Evolutionary conservation across 192 early-diverging fungal species (phyloP).

Genomic region (Mortierella hygrophila): DNA sequence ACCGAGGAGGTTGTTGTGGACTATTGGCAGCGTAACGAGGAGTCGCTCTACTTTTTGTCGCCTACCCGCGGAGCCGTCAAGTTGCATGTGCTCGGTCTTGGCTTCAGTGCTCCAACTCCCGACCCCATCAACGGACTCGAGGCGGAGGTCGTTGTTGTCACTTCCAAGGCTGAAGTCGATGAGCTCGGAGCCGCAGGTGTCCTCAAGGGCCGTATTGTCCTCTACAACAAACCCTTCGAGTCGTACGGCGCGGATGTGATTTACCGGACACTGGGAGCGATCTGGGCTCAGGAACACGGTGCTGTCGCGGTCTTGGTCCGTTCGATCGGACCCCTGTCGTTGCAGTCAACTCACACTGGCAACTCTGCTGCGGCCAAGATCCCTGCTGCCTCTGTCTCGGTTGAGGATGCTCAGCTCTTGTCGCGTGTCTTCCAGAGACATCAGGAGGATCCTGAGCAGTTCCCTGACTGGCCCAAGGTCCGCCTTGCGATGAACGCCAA

Average conservation of each 20-base stretch:
- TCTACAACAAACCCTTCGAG: slow-evolving; percentile 62
- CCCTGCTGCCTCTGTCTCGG: slow-evolving; percentile 67
- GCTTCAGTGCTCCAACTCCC: slow-evolving; percentile 63
- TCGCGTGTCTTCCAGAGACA: slow-evolving; percentile 63
- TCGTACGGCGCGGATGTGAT: slow-evolving; percentile 36
- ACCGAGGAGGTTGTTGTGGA: slow-evolving; percentile 69
- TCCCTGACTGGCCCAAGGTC: slow-evolving; percentile 64
- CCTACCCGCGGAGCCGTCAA: slow-evolving; percentile 62
- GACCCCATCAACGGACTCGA: slow-evolving; percentile 31
- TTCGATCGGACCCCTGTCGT: slow-evolving; percentile 60
- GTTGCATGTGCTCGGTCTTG: slow-evolving; percentile 65
- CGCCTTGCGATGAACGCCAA: slow-evolving; percentile 61
- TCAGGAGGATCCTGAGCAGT: slow-evolving; percentile 25
- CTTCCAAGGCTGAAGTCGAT: slow-evolving; percentile 63
- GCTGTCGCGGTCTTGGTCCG: slow-evolving; percentile 67
- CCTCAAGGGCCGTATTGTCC: slow-evolving; percentile 63
- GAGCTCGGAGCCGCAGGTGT: slow-evolving; percentile 50
- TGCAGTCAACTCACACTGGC: slow-evolving; percentile 66
- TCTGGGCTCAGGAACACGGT: slow-evolving; percentile 61
- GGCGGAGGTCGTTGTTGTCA: slow-evolving; percentile 65
- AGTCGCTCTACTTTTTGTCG: slow-evolving; percentile 66
- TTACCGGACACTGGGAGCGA: slow-evolving; percentile 23
- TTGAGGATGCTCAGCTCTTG: slow-evolving; percentile 66
- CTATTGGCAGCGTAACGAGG: slow-evolving; percentile 64
- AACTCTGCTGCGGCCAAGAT: slow-evolving; percentile 60